A percentile compares a stretch with the other conserved stretches of the same genome.
Conservation (phyloP, 495 filamentous ascomycete species). For the Stereocaulon alpinum region DNA sequence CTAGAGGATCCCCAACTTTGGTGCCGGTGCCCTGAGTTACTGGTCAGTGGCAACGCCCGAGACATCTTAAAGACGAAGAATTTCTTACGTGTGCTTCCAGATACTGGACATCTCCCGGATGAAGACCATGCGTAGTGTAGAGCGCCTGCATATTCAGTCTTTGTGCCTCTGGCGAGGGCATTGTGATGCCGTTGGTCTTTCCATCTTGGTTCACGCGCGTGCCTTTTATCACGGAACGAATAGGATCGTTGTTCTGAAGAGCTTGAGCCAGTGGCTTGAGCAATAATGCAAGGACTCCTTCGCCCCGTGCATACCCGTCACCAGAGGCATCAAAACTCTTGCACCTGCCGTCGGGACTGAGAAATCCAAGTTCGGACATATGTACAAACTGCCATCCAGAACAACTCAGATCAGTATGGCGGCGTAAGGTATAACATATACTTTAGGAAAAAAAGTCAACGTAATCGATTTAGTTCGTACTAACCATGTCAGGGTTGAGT, state of each 20-base stretch:
- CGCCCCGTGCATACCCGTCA: slow-evolving; percentile 37
- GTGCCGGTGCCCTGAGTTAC: slow-evolving; percentile 45
- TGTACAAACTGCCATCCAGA: no score
- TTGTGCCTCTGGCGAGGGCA: slow-evolving; percentile 33
- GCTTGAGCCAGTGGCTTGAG: slow-evolving; percentile 35
- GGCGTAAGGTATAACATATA: no score
- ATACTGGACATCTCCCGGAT: slow-evolving; percentile 32
- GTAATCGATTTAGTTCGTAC: slow-evolving; percentile 27
- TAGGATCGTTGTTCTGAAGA: slow-evolving; percentile 30
- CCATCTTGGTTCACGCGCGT: slow-evolving; percentile 48
- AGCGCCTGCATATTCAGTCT: slow-evolving; percentile 40
- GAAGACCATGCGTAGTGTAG: slow-evolving; percentile 36
- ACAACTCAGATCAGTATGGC: no score
- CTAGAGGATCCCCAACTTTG: slow-evolving; percentile 38
- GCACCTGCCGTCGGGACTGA: slow-evolving; percentile 30
- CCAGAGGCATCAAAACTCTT: slow-evolving; percentile 33
- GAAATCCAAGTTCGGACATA: slow-evolving; percentile 18
- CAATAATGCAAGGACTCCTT: slow-evolving; percentile 34
- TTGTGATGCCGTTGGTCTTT: slow-evolving; percentile 32
- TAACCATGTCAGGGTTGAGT: slow-evolving; percentile 45
- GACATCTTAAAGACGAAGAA: slow-evolving; percentile 22
- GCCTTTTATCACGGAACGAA: slow-evolving; percentile 35
- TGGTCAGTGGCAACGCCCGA: slow-evolving; percentile 25
- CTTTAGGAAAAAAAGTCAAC: no score
- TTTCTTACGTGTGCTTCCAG: slow-evolving; percentile 16